phyloP scores from a whole-genome alignment of 371 early-diverging fungal genomes.

The Apophysomyces trapeziformis region DNA sequence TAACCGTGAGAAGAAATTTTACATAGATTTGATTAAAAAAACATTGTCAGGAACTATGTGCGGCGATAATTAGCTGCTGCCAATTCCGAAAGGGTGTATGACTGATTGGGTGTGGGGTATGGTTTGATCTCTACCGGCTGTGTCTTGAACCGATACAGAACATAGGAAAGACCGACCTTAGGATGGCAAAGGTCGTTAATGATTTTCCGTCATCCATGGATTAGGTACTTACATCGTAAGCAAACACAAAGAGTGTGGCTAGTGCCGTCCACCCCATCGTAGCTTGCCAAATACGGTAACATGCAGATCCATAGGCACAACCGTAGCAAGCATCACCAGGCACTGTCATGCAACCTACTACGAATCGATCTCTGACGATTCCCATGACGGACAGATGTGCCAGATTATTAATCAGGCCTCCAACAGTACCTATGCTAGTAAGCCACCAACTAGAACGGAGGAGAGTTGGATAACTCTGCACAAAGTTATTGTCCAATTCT shows the following conservation, averaged over 20 bases:
- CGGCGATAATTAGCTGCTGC: not conserved
- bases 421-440: not conserved
- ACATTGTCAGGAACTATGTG: not conserved
- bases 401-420: not conserved
- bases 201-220: too few relatives aligned
- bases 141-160: not conserved
- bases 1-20: not conserved
- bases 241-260: conserved; percentile 6
- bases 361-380: not conserved
- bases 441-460: not conserved
- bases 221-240: not conserved
- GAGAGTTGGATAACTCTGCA: not conserved
- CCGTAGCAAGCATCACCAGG: not conserved
- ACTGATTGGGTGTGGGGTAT: not conserved
- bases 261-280: conserved; percentile 6
- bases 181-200: too few relatives aligned
- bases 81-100: not conserved
- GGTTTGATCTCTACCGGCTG: not conserved
- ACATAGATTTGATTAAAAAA: not conserved
- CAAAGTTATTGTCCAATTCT: too few relatives aligned
- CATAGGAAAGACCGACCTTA: not conserved
- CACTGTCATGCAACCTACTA: not conserved
- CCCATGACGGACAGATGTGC: conserved; percentile 4
- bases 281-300: conserved; percentile 5
- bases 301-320: conserved; percentile 1